Evolutionary conservation across 1,284 basidiomycete species (phyloP), one percentile per base, ranked within the genome.

Genomic region (Sporisorium scitamineum): DNA sequence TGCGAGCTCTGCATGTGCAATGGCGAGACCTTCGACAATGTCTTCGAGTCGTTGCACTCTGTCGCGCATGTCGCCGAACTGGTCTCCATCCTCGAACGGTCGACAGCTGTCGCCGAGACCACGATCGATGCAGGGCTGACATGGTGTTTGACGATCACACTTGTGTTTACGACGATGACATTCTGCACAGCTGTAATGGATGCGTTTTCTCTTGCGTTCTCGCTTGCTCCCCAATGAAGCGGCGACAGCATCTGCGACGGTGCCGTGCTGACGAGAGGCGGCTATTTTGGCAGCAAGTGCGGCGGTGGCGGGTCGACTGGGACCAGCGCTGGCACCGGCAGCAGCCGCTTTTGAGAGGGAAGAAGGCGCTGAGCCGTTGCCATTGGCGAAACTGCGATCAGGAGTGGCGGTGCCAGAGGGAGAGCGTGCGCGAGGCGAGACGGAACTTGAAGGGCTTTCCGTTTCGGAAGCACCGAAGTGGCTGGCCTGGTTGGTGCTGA

Each of bases 161-260:
- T 80, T 80, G 76, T 83, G 81, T 59, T 83, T 83, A 10, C 81
- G 69, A 42, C 81, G 68, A 61, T 83, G 81, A 29, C 81, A 83
- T 54, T 84, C 82, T 13, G 82, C 77, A 41, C 82, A 84, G 31
- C 75, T 78, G 70, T 83, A 84, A 60, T 83, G 82, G 48, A 83
- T 71, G 42, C 82, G 77, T 60, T 82, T 79, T 32, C 81, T 63
- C 64, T 81, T 83, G 18, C 76, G 64, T 59, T 80, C 76, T 26
- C 69, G 70, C 34, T 78, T 76, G 62, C 70, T 78, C 20, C 71
- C 80, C 16, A 83, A 70, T 9, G 76, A 72, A 8, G 73, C 78
- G 22, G 80, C 79, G n/a, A 83, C 78, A 20, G 71, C 77, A 54
- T 81, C 81, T 5, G 81, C 81, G 9, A 81, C 75, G 47, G 73